A percentile compares a stretch with the other conserved stretches of the same genome.
Conservation (phyloP, 2,329 filamentous ascomycete species). For the Ustulina deusta region DNA sequence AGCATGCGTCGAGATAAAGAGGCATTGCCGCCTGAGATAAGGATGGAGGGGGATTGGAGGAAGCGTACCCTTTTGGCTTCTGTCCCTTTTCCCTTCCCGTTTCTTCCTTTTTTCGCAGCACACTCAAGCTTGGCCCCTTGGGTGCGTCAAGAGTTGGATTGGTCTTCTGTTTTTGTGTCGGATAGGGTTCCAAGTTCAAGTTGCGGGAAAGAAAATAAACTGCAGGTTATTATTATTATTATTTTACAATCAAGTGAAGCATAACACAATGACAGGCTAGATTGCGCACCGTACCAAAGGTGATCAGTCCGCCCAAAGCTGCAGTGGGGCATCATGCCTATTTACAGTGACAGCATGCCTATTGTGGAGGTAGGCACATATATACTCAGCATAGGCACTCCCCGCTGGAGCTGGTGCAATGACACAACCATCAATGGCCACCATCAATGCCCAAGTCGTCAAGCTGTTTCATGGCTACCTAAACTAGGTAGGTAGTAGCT, state of each 20-base stretch:
- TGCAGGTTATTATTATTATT: conserved; percentile 6
- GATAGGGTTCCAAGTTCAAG: conserved; percentile 25
- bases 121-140: not conserved
- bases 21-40: conserved; percentile 20
- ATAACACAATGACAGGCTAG: conserved; percentile 30
- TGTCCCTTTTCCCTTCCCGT: not conserved
- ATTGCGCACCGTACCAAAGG: conserved; percentile 15
- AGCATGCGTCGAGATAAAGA: not conserved
- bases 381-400: not conserved
- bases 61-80: not conserved
- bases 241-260: conserved; percentile 27
- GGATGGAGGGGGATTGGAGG: not conserved
- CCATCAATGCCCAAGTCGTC: not conserved
- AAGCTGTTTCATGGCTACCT: conserved; percentile 1
- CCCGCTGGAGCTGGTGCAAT: conserved; percentile 11
- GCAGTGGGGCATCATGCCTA: conserved; percentile 21
- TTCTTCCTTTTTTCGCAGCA: not conserved
- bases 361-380: not conserved
- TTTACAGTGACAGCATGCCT: conserved; percentile 15
- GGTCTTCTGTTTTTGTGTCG: conserved; percentile 23
- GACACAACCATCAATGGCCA: conserved; percentile 20
- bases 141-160: not conserved
- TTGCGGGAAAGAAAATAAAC: conserved; percentile 27
- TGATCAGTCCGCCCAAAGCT: conserved; percentile 22
- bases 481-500: not conserved